Base-by-base conservation (phyloP, 1,284 basidiomycete species). In the Sporisorium graminicola region DNA sequence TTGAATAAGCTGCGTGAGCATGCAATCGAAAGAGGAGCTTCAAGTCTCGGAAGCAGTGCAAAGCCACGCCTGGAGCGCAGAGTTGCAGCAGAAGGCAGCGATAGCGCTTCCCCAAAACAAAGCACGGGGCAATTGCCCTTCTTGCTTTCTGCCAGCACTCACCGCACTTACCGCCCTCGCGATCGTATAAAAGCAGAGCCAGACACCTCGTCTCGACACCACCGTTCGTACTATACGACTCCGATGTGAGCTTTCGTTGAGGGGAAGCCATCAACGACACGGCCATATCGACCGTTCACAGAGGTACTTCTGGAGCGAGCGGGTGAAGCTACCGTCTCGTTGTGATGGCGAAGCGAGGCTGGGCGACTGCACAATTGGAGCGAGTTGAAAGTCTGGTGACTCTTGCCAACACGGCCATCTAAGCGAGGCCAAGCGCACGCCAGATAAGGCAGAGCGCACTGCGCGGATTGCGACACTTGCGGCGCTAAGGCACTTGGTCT, bases 231-330 rank as follows among this genome's bases (percentile, higher is more conserved):
- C n/a, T n/a, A n/a, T n/a, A n/a, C n/a, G n/a, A 27, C 47, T 31
- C 18, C n/a, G 47, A 29, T 7, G 13, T n/a, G 2, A n/a, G 16
- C 26, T 6, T 2, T 16, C 6, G 20, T 50, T 10, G 24, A n/a
- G 7, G 47, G 16, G 10, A 10, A 8, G 18, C 29, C 13, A 49
- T n/a, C 16, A 31, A 4, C 37, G 37, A n/a, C 37, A 8, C 3
- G 7, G 10, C 40, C 40, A 43, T 5, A 29, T 31, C n/a, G 49
- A 31, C n/a, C n/a, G 9, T 24, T 14, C 26, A 58, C n/a, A n/a
- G n/a, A n/a, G n/a, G 60, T 44, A 42, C 50, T n/a, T 33, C 67
- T 64, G 49, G 61, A 70, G 67, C 67, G 61, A 65, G 53, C 53
- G 61, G 66, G 58, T 57, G 27, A 33, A 53, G 51, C 52, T 5